Base-by-base conservation (phyloP, 2,329 filamentous ascomycete genomes). In the Colletotrichum cereale region DNA sequence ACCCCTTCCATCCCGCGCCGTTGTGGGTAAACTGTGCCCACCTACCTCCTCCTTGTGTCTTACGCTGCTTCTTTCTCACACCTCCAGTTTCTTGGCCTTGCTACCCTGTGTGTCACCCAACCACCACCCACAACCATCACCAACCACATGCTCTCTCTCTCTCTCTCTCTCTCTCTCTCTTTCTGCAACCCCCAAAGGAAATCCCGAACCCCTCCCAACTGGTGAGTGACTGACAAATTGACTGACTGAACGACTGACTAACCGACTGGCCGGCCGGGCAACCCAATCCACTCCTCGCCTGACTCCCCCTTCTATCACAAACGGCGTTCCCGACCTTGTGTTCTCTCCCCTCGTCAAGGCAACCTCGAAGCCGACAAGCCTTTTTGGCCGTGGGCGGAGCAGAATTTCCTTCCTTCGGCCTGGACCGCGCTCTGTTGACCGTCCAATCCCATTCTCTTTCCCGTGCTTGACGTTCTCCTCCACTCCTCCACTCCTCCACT, bases 1-100 rank as follows among this genome's bases (percentile, higher is more conserved):
- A 60, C 58, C 55, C 53, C 44, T 48, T 40, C 31, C 36, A 18
- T 36, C 53, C n/a, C 42, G 18, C 57, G 36, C 26, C 29, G 36
- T 62, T 56, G 52, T 73, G 71, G 71, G 71, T 64, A 67, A 53
- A 66, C n/a, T 66, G 62, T 55, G 14, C 29, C 48, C 44, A 16
- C 24, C 55, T 6, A n/a, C n/a, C n/a, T n/a, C n/a, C n/a, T n/a
- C n/a, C 31, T 36, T 18, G 29, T 24, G 34, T 31, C 48, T 52
- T 52, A 52, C 48, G 48, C 48, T 53, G 29, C 60, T 62, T 26
- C 62, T 60, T 53, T 50, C 44, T 66, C 62, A 50, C 42, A 44
- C 29, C 62, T 48, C 29, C 24, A 24, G 31, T 40, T 48, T 52
- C 38, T 58, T 55, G 24, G 34, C 52, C 40, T 24, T 61, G 31